These are phyloP conservation scores for Fraxinus sp. DNA, from an alignment of 305 asterid species.

Conservation along the genomic window DNA sequence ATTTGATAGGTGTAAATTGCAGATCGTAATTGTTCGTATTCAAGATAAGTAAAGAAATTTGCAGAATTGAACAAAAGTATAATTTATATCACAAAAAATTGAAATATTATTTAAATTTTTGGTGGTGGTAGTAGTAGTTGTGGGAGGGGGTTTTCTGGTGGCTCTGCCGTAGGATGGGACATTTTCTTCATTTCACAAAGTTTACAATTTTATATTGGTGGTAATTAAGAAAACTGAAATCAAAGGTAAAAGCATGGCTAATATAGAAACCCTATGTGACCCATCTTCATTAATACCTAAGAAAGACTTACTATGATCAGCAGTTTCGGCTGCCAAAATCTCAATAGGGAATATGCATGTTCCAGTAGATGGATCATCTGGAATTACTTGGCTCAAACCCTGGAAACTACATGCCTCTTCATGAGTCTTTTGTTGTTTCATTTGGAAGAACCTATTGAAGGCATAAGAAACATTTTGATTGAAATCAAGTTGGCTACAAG, in stretches of 20 bases:
- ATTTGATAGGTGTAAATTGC: too few relatives aligned
- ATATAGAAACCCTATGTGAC: background rate
- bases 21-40: too few relatives aligned
- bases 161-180: background rate
- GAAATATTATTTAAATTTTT: too few relatives aligned
- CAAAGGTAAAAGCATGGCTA: background rate
- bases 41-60: too few relatives aligned
- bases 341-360: slow-evolving; percentile 40
- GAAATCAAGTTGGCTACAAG: slow-evolving; percentile 37
- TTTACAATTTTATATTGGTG: background rate
- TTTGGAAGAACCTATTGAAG: slow-evolving; percentile 40
- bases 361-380: slow-evolving; percentile 27
- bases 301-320: background rate
- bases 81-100: too few relatives aligned
- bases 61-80: too few relatives aligned
- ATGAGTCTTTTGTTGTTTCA: slow-evolving; percentile 18
- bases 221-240: background rate
- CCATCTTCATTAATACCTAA: slow-evolving; percentile 27
- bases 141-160: background rate
- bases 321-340: slow-evolving; percentile 26
- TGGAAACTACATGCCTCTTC: slow-evolving; percentile 26
- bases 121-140: background rate
- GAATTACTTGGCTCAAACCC: slow-evolving; percentile 25
- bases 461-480: slow-evolving; percentile 37
- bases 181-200: background rate